Evolutionary conservation across 2,329 filamentous ascomycete species (phyloP).

Genomic region (Chrysoporthe cubensis): DNA sequence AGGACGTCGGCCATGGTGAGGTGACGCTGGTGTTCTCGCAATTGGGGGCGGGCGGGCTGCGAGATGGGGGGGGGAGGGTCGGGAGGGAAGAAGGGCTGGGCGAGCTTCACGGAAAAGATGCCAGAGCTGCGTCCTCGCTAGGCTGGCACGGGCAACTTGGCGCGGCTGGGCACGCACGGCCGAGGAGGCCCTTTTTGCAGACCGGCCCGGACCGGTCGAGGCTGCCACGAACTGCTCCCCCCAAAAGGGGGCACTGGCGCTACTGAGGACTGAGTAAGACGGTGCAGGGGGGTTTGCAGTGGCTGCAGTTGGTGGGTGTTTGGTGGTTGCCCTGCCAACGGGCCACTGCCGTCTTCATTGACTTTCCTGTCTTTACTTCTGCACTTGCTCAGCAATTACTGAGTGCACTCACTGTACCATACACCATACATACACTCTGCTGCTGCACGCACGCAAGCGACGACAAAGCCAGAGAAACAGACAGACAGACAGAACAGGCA

Average conservation of each 20-base stretch:
- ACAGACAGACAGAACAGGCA: no score
- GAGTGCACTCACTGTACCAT: no score
- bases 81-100: not conserved
- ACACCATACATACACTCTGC: no score
- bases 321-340: not conserved
- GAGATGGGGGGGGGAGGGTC: slow-evolving; percentile 20
- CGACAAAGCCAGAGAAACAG: not conserved
- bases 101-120: not conserved
- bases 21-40: slow-evolving; percentile 16
- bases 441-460: not conserved
- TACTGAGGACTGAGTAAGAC: no score
- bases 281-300: no score
- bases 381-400: no score
- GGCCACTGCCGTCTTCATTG: not conserved
- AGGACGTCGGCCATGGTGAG: slow-evolving; percentile 59
- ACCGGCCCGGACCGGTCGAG: no score
- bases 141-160: no score
- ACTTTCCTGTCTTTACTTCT: not conserved
- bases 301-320: no score
- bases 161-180: not conserved
- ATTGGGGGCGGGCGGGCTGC: slow-evolving; percentile 3
- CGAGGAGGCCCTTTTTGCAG: no score
- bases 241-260: no score
- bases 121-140: not conserved
- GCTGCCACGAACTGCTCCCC: no score